Percentiles rank a stretch among this genome's conserved stretches.
phyloP scores from a whole-genome alignment of 176 grass and related monocot genomes.

The Carex scoparia region DNA sequence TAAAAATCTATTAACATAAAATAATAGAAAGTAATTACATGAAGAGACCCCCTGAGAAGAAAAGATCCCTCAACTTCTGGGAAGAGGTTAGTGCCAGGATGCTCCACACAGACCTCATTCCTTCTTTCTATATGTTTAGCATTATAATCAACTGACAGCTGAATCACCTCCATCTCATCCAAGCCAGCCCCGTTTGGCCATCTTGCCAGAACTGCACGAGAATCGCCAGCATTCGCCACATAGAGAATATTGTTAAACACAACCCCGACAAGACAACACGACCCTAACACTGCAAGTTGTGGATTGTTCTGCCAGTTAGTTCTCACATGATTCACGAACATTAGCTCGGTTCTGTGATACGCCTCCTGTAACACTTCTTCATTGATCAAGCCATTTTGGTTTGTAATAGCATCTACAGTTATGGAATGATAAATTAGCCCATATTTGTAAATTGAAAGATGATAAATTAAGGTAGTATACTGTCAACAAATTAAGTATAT shows the following conservation, averaged over 20 bases:
- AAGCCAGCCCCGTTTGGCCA: neutral
- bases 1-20: neutral
- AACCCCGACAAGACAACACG: slow-evolving; percentile 43
- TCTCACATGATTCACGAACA: slow-evolving; percentile 29
- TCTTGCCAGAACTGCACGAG: slow-evolving; percentile 36
- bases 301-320: neutral
- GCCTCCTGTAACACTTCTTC: slow-evolving; percentile 29
- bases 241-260: slow-evolving; percentile 27
- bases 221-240: slow-evolving; percentile 42
- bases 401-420: neutral
- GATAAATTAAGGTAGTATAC: too few species aligned
- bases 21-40: neutral
- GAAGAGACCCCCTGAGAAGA: slow-evolving; percentile 41
- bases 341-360: slow-evolving; percentile 36
- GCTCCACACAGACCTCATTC: slow-evolving; percentile 23
- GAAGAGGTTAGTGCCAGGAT: slow-evolving; percentile 26
- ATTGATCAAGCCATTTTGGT: slow-evolving; percentile 4
- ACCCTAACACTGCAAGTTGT: slow-evolving; percentile 13
- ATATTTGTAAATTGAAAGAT: too few species aligned
- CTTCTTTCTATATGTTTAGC: neutral
- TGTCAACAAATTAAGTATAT: too few species aligned
- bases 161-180: neutral
- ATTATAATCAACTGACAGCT: slow-evolving; percentile 39
- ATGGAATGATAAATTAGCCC: neutral
- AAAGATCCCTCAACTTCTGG: slow-evolving; percentile 6